Base-by-base conservation (phyloP, 495 filamentous ascomycete species). In the Evansstolkia leycettana region DNA sequence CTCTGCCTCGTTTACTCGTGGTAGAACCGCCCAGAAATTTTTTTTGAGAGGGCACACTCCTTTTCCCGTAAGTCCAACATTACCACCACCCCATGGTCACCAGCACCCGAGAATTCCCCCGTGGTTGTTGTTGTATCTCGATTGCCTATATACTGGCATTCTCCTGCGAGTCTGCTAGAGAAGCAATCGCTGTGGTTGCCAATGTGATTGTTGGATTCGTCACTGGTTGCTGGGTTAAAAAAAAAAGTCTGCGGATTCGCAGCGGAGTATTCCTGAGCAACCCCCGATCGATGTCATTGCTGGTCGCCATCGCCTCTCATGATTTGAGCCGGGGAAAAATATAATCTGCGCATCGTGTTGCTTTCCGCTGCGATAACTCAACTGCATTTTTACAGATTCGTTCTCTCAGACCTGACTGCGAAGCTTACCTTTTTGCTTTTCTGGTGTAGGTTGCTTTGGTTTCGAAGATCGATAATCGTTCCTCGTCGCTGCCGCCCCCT, bases 1-100 rank as follows among this genome's bases (percentile, higher is more conserved):
- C 36, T 45, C 52, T 55, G 55, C 54, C 55, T 62, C 54, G 57
- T 61, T 59, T 34, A 50, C 51, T 62, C 52, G 58, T 58, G 55
- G 57, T 58, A 55, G 47, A 50, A 26, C 30, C 32, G 28, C 29
- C 23, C 31, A 33, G 41, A 36, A 28, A 39, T 44, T 37, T 30
- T 41, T 36, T 29, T 15, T 29, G 4, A 5, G 37, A 36, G 48
- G 19, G 39, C 43, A 46, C 42, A 45, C 42, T 48, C 38, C 40
- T 43, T 45, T 54, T 47, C 40, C 44, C 41, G 52, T 56, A 55
- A 52, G 49, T 48, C 34, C 17, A 1, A 29, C 34, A 23, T 34
- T 12, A 35, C 46, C 36, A 33, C 33, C 24, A 24, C 18, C 20
- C 23, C 34, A 31, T 33, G 23, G 20, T 33, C 16, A 13, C 14